Evolutionary conservation across 2,329 filamentous ascomycete genomes (phyloP), one percentile per base, ranked within the genome.

Genomic region (Didymosphaeria variabile): DNA sequence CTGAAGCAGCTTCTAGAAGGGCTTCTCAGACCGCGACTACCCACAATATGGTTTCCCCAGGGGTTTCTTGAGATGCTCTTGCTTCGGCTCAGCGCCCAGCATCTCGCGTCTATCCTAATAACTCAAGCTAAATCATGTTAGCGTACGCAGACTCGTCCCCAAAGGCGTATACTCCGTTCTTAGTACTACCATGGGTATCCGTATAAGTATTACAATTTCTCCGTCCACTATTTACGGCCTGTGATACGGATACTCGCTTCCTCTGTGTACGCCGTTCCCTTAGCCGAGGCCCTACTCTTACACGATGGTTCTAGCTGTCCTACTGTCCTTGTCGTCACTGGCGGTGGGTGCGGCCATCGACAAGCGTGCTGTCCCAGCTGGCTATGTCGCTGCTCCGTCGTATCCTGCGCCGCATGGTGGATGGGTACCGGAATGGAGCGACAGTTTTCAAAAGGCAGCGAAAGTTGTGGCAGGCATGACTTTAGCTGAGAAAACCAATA

Each of bases 401-500:
- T 93, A 93, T 73, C 91, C 91, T 21, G 82, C 90, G 9, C 91
- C 90, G 0, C 85, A 88, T 55, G 90, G 90, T 53, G 91, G 91
- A 42, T 93, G 91, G 88, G 79, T 85, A 0, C 79, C 84, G 6
- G 85, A 86, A 59, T 94, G 91, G 91, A 81, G 81, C 23, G 85
- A 86, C 19, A 90, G 90, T 67, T 94, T 93, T 72, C 80, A 80
- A 55, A 92, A 91, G 70, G 91, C 91, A 1, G 84, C 88, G 59
- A 77, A 81, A 3, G 77, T 94, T 15, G 91, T 94, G 17, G 86
- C 87, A 56, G 85, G 87, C 51, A 92, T 94, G 91, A 94, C 91
- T 0, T 78, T 94, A 58, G 91, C 90, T 1, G 91, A 94, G 75
- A 94, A 94, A 79, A 89, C 90, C 3, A 94, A 93, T 72, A 84